Evolutionary conservation across 2,329 filamentous ascomycete species (phyloP).

Genomic region (Aspergillus luchuensis): DNA sequence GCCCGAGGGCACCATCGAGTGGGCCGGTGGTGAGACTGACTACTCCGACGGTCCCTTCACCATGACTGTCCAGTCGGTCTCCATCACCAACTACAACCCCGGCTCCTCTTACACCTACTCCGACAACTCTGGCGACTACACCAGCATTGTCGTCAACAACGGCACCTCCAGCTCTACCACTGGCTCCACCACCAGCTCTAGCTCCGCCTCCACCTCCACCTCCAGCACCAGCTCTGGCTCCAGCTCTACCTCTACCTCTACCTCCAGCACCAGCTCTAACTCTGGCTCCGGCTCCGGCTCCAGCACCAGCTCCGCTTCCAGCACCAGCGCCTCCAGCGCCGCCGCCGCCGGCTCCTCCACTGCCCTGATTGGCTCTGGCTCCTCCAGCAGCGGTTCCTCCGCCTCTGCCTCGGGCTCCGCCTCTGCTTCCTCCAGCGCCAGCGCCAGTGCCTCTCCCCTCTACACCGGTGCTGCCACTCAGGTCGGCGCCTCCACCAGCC

Average conservation of each 20-base stretch:
- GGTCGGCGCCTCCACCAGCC: slow-evolving; percentile 26
- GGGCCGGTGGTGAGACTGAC: slow-evolving; percentile 71
- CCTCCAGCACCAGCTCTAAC: slow-evolving; percentile 14
- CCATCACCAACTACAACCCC: slow-evolving; percentile 59
- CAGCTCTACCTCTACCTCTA: no score
- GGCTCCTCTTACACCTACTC: slow-evolving; percentile 49
- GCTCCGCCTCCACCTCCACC: slow-evolving; percentile 8
- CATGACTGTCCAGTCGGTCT: slow-evolving; percentile 70
- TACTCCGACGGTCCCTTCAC: slow-evolving; percentile 67
- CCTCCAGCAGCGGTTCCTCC: slow-evolving; percentile 7
- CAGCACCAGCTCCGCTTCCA: slow-evolving; percentile 18
- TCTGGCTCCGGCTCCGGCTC: slow-evolving; percentile 9
- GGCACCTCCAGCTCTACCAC: slow-evolving; percentile 16
- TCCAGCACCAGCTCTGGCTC: slow-evolving; percentile 13
- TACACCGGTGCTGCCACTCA: slow-evolving; percentile 26
- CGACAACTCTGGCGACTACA: slow-evolving; percentile 62
- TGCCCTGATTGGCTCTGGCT: background rate
- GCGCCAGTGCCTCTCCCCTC: slow-evolving; percentile 23
- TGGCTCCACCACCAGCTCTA: slow-evolving; percentile 9
- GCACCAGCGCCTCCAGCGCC: slow-evolving; percentile 12
- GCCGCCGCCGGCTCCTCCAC: slow-evolving; percentile 12
- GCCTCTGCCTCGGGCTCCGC: slow-evolving; percentile 10
- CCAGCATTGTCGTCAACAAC: slow-evolving; percentile 59
- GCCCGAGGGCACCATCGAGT: slow-evolving; percentile 58
- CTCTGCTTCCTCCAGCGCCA: slow-evolving; percentile 15